Evolutionary conservation across 2,329 filamentous ascomycete species (phyloP).

Genomic region (Furcasterigmium sp.): DNA sequence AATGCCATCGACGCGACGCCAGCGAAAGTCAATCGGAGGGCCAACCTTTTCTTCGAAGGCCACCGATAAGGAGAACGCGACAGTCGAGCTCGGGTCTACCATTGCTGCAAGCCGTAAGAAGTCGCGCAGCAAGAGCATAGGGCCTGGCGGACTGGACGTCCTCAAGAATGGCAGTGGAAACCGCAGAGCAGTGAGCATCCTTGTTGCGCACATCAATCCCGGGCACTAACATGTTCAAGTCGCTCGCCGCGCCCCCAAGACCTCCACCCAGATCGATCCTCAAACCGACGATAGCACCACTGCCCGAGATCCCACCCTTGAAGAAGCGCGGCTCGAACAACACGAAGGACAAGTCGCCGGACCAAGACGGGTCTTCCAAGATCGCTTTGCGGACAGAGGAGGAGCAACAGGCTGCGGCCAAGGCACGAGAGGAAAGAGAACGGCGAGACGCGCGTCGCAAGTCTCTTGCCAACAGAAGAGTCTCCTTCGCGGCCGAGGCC

Average conservation of each 20-base stretch:
- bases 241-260: constrained; percentile 46
- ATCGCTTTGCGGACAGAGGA: constrained; percentile 65
- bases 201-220: not conserved
- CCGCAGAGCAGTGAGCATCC: constrained; percentile 63
- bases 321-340: constrained; percentile 31
- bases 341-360: not conserved
- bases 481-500: constrained; percentile 95
- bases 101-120: constrained; percentile 55
- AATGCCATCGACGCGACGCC: constrained; percentile 49
- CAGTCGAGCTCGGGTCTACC: constrained; percentile 55
- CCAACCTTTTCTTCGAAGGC: constrained; percentile 5
- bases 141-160: constrained; percentile 82
- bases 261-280: constrained; percentile 65
- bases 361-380: constrained; percentile 35
- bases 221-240: constrained; percentile 32
- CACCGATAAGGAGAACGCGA: constrained; percentile 76
- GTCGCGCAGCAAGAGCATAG: constrained; percentile 91
- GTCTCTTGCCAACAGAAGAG: constrained; percentile 85
- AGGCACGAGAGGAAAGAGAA: constrained; percentile 66
- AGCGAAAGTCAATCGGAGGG: constrained; percentile 66
- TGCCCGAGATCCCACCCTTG: constrained; percentile 61
- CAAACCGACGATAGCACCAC: constrained; percentile 69
- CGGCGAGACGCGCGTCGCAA: constrained; percentile 86
- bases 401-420: constrained; percentile 63
- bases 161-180: constrained; percentile 73